Evolutionary conservation across 2,329 filamentous ascomycete species (phyloP).

Genomic region (Diaporthe ampelina): DNA sequence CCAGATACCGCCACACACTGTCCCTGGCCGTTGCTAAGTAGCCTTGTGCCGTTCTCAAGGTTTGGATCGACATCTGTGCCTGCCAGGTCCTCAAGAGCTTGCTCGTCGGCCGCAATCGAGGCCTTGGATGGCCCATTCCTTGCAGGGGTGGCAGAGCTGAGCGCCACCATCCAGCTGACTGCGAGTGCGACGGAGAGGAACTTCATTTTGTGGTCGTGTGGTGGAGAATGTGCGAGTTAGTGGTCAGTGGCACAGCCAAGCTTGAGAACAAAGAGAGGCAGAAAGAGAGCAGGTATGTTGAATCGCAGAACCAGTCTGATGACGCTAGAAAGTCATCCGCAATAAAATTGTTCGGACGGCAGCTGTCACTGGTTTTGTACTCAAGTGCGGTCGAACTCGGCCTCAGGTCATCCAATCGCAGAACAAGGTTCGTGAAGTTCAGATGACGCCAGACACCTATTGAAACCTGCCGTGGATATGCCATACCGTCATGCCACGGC

Average conservation of each 20-base stretch:
- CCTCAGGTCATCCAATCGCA: background rate
- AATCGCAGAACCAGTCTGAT: constrained; percentile 5
- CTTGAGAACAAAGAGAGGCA: background rate
- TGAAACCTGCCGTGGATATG: background rate
- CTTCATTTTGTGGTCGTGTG: background rate
- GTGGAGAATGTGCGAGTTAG: background rate
- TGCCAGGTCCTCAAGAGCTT: constrained; percentile 1
- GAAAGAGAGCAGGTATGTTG: background rate
- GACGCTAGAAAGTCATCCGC: background rate
- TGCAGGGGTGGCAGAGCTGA: background rate
- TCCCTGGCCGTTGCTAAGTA: background rate
- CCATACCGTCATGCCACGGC: background rate
- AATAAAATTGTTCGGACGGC: background rate
- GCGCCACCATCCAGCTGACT: background rate
- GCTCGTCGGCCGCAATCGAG: background rate
- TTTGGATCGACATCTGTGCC: background rate
- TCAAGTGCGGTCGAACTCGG: background rate
- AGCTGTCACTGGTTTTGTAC: background rate
- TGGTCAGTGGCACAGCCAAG: background rate
- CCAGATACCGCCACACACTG: background rate
- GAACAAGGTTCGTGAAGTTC: background rate
- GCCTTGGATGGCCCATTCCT: background rate
- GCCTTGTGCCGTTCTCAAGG: background rate
- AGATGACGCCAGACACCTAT: background rate
- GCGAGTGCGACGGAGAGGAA: background rate